Conservation (phyloP, 2,329 filamentous ascomycete genomes). For the Neonectria punicea region DNA sequence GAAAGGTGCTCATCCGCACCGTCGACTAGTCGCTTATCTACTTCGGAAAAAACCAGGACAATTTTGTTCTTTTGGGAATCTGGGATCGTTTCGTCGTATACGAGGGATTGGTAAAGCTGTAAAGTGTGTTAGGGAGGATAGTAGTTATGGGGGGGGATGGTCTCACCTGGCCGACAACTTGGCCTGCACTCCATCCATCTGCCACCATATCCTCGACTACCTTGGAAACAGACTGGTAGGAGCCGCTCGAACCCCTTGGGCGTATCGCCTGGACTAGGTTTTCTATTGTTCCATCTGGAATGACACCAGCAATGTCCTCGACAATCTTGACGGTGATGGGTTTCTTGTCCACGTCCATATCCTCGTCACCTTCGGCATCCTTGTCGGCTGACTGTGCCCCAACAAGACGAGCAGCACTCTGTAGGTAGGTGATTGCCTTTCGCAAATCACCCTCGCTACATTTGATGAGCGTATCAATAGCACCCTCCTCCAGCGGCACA, state of each 20-base stretch:
- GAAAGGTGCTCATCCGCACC: conserved; percentile 95
- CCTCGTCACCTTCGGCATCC: conserved; percentile 65
- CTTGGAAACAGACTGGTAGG: conserved; percentile 79
- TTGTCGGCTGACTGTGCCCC: conserved; percentile 68
- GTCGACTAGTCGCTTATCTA: conserved; percentile 94
- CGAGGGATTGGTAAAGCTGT: conserved; percentile 82
- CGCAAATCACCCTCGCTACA: conserved; percentile 94
- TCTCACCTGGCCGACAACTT: conserved; percentile 82
- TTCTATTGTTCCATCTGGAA: conserved; percentile 80
- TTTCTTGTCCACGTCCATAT: conserved; percentile 70
- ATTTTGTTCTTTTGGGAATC: conserved; percentile 93
- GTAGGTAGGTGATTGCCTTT: conserved; percentile 95
- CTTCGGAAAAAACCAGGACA: conserved; percentile 87
- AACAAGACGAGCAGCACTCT: conserved; percentile 90
- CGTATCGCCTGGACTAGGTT: conserved; percentile 79
- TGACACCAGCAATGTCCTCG: conserved; percentile 96
- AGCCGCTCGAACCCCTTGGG: conserved; percentile 69
- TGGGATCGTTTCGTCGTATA: conserved; percentile 85
- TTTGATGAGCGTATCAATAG: conserved; percentile 83
- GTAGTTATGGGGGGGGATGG: not conserved
- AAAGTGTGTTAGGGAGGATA: conserved; percentile 19
- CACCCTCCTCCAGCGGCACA: conserved; percentile 80
- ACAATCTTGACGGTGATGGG: conserved; percentile 80
- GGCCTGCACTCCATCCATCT: conserved; percentile 95
- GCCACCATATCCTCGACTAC: conserved; percentile 92